Conservation (phyloP, 306 rosid genomes). For the Prunus salicina region DNA sequence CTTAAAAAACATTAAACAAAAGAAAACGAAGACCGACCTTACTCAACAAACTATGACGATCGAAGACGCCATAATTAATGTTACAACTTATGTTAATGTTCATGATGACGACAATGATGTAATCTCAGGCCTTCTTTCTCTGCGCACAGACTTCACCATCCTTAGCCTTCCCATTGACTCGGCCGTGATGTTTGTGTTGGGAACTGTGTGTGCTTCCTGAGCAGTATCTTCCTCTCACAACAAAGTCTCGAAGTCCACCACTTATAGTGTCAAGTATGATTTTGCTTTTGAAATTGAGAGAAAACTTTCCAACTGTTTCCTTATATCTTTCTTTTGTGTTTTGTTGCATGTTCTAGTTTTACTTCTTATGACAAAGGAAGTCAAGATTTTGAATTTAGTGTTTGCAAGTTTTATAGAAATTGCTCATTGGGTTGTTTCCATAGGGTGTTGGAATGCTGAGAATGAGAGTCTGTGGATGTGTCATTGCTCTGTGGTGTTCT, state of each 20-base stretch:
- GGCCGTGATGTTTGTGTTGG: not conserved
- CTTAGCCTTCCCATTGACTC: not conserved
- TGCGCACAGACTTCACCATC: not conserved
- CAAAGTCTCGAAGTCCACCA: not conserved
- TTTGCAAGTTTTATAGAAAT: not conserved
- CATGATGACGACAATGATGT: not conserved
- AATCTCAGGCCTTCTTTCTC: not conserved
- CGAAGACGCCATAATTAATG: not conserved
- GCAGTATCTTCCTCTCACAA: not conserved
- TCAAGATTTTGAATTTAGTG: not conserved
- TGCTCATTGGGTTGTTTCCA: not conserved
- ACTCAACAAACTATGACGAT: not conserved
- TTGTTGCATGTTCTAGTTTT: not conserved
- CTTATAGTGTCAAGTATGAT: not conserved
- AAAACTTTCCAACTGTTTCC: not conserved
- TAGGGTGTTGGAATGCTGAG: constrained; percentile 34
- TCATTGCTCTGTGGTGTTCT: constrained; percentile 38
- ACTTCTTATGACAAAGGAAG: not conserved
- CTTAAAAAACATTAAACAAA: not conserved
- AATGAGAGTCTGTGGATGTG: constrained; percentile 40
- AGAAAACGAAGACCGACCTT: not conserved
- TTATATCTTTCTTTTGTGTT: not conserved
- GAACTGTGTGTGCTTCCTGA: not conserved
- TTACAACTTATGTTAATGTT: not conserved
- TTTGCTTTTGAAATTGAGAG: not conserved